These are phyloP conservation scores for Scheffersomyces lignicola DNA, from an alignment of 1,139 yeast species.

Conservation along the genomic window DNA sequence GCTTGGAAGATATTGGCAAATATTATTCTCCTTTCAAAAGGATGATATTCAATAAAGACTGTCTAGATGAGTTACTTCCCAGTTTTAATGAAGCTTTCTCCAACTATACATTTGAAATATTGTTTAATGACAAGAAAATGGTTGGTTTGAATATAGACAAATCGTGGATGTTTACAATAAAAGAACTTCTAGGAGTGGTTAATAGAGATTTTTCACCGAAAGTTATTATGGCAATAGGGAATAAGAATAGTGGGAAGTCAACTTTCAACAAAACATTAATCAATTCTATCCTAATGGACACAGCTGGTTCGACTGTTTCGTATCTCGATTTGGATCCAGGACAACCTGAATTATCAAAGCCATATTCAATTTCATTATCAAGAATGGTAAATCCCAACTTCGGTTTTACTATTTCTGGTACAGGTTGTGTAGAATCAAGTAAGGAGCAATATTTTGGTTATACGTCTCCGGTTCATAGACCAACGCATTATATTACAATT, in stretches of 20 bases:
- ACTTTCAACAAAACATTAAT: conserved; percentile 60
- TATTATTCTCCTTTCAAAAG: conserved; percentile 53
- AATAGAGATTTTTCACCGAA: conserved; percentile 14
- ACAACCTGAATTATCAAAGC: conserved; percentile 76
- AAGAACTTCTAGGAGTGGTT: conserved; percentile 3
- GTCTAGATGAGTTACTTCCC: conserved; percentile 11
- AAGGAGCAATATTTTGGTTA: conserved; percentile 64
- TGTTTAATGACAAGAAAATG: conserved; percentile 27
- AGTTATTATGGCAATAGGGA: conserved; percentile 37
- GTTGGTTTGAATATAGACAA: conserved; percentile 24
- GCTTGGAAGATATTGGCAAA: conserved; percentile 47
- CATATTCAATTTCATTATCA: conserved; percentile 64
- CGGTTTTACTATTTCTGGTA: conserved; percentile 26
- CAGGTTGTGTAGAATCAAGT: conserved; percentile 12
- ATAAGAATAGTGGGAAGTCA: conserved; percentile 83
- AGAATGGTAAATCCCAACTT: conserved; percentile 20
- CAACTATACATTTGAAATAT: conserved; percentile 37
- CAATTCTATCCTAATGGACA: conserved; percentile 37
- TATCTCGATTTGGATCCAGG: conserved; percentile 89
- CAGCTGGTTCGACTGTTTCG: conserved; percentile 25
- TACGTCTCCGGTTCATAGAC: conserved; percentile 70
- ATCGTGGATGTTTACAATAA: conserved; percentile 20
- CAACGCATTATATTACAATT: conserved; percentile 52
- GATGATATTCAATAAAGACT: conserved; percentile 25
- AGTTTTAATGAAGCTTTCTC: conserved; percentile 14